Evolutionary conservation across 2,329 filamentous ascomycete species (phyloP).

Genomic region (Cladophialophora carrionii): DNA sequence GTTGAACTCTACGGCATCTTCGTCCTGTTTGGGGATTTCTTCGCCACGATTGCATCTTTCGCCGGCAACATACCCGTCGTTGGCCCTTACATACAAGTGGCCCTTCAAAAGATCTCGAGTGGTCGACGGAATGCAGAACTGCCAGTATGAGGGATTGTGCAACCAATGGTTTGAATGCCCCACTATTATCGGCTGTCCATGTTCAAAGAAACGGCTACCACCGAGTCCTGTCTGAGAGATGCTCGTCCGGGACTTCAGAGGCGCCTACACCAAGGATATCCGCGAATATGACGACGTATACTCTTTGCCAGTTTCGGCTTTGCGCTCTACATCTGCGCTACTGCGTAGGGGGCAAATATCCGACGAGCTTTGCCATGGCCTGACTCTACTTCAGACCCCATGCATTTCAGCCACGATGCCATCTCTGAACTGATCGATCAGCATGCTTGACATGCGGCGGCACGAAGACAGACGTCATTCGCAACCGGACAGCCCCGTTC

Average conservation of each 20-base stretch:
- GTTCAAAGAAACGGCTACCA: not conserved
- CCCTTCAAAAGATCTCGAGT: slow-evolving; percentile 71
- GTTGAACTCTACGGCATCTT: slow-evolving; percentile 93
- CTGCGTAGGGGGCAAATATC: not conserved
- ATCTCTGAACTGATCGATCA: not conserved
- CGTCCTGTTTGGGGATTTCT: slow-evolving; percentile 92
- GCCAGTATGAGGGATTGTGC: slow-evolving; percentile 63
- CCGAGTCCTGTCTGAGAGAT: not conserved
- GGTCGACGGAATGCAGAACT: slow-evolving; percentile 74
- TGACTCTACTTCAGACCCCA: not conserved
- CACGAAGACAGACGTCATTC: not conserved
- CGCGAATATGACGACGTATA: not conserved
- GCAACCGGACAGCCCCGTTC: not conserved
- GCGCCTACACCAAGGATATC: not conserved
- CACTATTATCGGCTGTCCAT: not conserved
- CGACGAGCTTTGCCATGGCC: not conserved
- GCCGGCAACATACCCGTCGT: slow-evolving; percentile 81
- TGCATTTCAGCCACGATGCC: not conserved
- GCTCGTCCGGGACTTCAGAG: not conserved
- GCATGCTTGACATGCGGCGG: not conserved
- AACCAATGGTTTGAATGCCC: not conserved
- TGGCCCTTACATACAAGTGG: slow-evolving; percentile 79
- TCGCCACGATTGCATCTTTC: slow-evolving; percentile 88
- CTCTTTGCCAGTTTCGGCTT: not conserved
- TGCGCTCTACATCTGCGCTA: not conserved